Evolutionary conservation across 768 basidiomycete genomes (phyloP).

Genomic region (Tricholoma hemisulphureum): DNA sequence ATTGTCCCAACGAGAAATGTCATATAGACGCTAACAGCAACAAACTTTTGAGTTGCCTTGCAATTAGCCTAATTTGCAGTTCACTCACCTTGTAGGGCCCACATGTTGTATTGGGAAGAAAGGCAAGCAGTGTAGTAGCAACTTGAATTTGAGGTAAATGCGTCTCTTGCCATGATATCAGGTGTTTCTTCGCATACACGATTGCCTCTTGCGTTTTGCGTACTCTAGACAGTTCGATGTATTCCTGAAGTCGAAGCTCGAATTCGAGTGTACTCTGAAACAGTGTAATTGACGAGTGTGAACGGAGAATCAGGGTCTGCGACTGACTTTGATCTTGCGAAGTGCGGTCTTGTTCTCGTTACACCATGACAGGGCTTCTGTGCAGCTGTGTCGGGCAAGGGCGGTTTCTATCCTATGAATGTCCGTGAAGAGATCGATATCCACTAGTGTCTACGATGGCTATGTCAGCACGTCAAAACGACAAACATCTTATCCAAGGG

Average conservation of each 20-base stretch:
- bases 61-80: neutral
- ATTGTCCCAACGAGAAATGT: constrained; percentile 69
- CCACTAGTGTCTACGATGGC: constrained; percentile 68
- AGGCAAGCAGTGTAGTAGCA: constrained; percentile 75
- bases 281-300: neutral
- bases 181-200: constrained; percentile 76
- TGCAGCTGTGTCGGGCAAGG: constrained; percentile 69
- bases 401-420: constrained; percentile 85
- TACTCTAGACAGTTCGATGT: constrained; percentile 83
- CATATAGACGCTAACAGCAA: constrained; percentile 71
- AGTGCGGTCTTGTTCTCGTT: constrained; percentile 93
- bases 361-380: constrained; percentile 93
- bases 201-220: constrained; percentile 74
- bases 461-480: neutral
- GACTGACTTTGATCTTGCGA: constrained; percentile 79
- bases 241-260: constrained; percentile 92
- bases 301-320: neutral
- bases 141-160: constrained; percentile 77
- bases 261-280: constrained; percentile 91
- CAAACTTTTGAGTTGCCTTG: neutral
- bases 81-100: constrained; percentile 72
- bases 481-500: neutral
- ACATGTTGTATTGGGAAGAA: constrained; percentile 66
- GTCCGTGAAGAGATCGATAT: constrained; percentile 89
- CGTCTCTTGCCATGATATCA: constrained; percentile 79